Base-by-base conservation (phyloP, 2,329 filamentous ascomycete species). In the Diaporthe sp. region DNA sequence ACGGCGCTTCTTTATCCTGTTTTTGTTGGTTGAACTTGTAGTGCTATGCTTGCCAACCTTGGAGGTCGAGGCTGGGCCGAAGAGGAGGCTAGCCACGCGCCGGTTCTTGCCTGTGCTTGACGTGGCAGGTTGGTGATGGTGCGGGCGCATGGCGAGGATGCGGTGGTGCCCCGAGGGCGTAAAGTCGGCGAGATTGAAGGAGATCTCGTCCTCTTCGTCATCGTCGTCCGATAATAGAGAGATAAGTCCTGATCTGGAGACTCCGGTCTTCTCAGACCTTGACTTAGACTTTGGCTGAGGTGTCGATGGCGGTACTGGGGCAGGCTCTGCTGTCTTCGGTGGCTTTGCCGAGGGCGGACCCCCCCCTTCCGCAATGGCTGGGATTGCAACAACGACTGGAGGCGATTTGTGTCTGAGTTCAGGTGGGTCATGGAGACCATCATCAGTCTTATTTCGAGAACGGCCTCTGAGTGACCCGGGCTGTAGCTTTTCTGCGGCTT, bases 181-280 rank as follows among this genome's bases (percentile, higher is more conserved):
- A 76, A 81, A 78, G 55, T 78, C 77, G 55, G 78, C 77, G 13
- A 79, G 79, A 37, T 83, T 80, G 61, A 86, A 81, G 17, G 84
- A 82, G 25, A 85, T 84, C 49, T 85, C 85, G 71, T 86, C 85
- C 59, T 83, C 81, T 25, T 82, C 81, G 57, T 81, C 79, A 9
- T 81, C 78, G 31, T 81, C 81, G 77, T 85, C 83, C 9, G 86
- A 83, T 15, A 87, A 78, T 74, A 88, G 83, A 34, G 87, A 87
- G 59, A 87, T 81, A 69, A 88, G 81, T 61, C 86, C 84, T 74
- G 79, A 82, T 37, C 80, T 81, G 62, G 82, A 81, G 4, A 81
- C 79, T 9, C 77, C 78, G 22, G 65, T 55, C 44, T 68, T 77
- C 55, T 39, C 46, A 15, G 17, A 25, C 28, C 51, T 59, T 58